Evolutionary conservation across 2,329 filamentous ascomycete species (phyloP).

Genomic region (Alternaria consortialis): DNA sequence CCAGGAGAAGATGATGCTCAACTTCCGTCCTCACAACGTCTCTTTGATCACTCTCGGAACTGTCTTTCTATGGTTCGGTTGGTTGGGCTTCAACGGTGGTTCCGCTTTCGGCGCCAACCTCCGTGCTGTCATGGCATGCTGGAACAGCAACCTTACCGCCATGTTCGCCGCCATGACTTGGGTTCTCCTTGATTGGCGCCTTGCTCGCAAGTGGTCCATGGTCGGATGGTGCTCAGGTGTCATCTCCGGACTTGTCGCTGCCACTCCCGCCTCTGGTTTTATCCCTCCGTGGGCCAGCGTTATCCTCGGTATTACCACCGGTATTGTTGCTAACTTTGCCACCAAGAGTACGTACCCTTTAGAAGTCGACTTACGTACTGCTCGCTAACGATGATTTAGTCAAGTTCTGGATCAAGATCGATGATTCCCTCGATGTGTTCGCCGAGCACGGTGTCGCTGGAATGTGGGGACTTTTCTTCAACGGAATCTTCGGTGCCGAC

Average conservation of each 20-base stretch:
- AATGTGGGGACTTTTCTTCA: slow-evolving; percentile 80
- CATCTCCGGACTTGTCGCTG: slow-evolving; percentile 86
- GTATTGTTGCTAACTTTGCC: slow-evolving; percentile 79
- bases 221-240: slow-evolving; percentile 92
- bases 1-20: slow-evolving; percentile 99
- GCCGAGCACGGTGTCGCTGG: slow-evolving; percentile 88
- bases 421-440: slow-evolving; percentile 90
- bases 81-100: slow-evolving; percentile 98
- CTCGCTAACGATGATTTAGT: slow-evolving; percentile 53
- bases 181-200: slow-evolving; percentile 94
- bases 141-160: slow-evolving; percentile 94
- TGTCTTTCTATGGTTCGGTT: slow-evolving; percentile 96
- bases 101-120: slow-evolving; percentile 94
- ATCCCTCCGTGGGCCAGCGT: slow-evolving; percentile 73
- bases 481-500: slow-evolving; percentile 77
- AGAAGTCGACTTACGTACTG: background rate
- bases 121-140: slow-evolving; percentile 94
- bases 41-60: slow-evolving; percentile 96
- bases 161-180: slow-evolving; percentile 92
- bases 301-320: slow-evolving; percentile 68
- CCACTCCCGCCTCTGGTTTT: slow-evolving; percentile 83
- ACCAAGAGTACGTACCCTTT: slow-evolving; percentile 76
- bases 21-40: slow-evolving; percentile 99
- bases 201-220: slow-evolving; percentile 94
- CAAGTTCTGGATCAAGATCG: slow-evolving; percentile 79